Percentiles rank a stretch among this genome's conserved stretches.
Conservation (phyloP, 176 grass and related monocot genomes). For the Juncus inflexus region DNA sequence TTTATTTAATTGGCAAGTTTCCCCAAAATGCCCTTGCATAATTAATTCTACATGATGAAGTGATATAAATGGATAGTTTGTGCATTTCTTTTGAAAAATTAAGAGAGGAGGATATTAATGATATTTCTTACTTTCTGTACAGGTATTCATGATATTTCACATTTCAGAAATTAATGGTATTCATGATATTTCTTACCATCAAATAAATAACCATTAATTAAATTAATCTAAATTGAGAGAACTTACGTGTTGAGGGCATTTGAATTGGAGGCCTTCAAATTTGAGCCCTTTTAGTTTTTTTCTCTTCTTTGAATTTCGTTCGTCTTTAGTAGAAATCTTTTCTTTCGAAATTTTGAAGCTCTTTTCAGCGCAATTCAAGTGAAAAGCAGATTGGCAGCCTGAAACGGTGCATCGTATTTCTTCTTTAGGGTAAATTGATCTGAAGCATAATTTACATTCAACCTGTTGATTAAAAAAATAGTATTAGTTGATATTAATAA, state of each 20-base stretch:
- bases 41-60: not conserved
- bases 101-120: slow-evolving; percentile 3
- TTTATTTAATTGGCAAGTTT: too few relatives aligned
- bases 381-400: slow-evolving; percentile 48
- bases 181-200: slow-evolving; percentile 3
- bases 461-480: slow-evolving; percentile 41
- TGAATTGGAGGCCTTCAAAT: slow-evolving; percentile 37
- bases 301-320: slow-evolving; percentile 20
- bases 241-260: slow-evolving; percentile 84
- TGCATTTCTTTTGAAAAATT: too few relatives aligned
- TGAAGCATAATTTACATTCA: slow-evolving; percentile 66
- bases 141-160: slow-evolving; percentile 2
- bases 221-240: slow-evolving; percentile 15
- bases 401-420: slow-evolving; percentile 55
- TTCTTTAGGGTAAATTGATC: slow-evolving; percentile 54
- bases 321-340: slow-evolving; percentile 6
- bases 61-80: slow-evolving; percentile 1
- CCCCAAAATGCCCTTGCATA: too few relatives aligned
- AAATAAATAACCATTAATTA: not conserved
- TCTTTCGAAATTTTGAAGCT: slow-evolving; percentile 33
- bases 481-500: slow-evolving; percentile 1
- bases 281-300: slow-evolving; percentile 8
- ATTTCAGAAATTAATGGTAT: too few relatives aligned
- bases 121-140: slow-evolving; percentile 5
- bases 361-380: slow-evolving; percentile 43